Evolutionary conservation across 2,329 filamentous ascomycete genomes (phyloP).

Genomic region (Hypocrella siamensis): DNA sequence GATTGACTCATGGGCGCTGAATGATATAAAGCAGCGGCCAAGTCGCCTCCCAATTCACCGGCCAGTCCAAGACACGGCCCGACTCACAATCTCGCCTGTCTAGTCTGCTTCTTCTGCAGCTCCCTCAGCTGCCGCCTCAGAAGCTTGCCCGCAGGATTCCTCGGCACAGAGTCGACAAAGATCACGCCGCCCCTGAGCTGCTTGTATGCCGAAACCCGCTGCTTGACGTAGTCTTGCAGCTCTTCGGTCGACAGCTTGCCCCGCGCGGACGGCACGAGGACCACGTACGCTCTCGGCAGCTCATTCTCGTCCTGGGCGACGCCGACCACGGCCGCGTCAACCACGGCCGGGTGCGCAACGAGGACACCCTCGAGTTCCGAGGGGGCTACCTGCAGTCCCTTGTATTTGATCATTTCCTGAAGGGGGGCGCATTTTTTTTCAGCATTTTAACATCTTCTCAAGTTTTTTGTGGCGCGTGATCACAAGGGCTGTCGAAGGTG

Average conservation of each 20-base stretch:
- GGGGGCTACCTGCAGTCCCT: constrained; percentile 52
- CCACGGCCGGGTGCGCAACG: constrained; percentile 22
- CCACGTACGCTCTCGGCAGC: constrained; percentile 29
- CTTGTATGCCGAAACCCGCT: constrained; percentile 37
- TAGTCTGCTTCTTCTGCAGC: neutral
- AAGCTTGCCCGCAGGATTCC: constrained; percentile 41
- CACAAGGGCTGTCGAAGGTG: neutral
- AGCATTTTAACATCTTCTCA: neutral
- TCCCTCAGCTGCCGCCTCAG: constrained; percentile 22
- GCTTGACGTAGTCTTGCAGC: constrained; percentile 11
- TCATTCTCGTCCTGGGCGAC: constrained; percentile 29
- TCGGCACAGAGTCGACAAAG: constrained; percentile 51
- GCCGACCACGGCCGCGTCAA: constrained; percentile 47
- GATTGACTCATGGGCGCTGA: too few relatives aligned
- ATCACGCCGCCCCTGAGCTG: constrained; percentile 51
- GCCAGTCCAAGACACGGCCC: too few relatives aligned
- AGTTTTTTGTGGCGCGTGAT: neutral
- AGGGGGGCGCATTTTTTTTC: neutral
- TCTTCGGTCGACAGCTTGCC: constrained; percentile 11
- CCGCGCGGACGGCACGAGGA: constrained; percentile 9
- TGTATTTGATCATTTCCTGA: constrained; percentile 39
- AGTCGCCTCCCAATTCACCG: too few relatives aligned
- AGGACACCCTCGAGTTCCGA: constrained; percentile 42
- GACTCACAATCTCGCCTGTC: too few relatives aligned
- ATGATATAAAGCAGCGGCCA: too few relatives aligned